Conservation (phyloP, 2,329 filamentous ascomycete genomes). For the Bipolaris victoriae region DNA sequence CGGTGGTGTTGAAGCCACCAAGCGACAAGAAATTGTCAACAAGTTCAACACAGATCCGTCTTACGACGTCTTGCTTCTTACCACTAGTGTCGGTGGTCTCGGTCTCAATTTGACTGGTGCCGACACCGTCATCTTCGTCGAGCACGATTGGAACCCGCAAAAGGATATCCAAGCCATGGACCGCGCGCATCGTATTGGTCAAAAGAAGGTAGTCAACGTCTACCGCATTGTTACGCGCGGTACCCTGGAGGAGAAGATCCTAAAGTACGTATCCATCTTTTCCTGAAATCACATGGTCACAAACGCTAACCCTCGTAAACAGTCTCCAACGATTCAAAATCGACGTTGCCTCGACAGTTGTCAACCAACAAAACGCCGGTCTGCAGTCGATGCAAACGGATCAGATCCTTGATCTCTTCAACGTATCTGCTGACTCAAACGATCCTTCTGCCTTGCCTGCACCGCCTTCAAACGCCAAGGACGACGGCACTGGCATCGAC, state of each 20-base stretch:
- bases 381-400: conserved; percentile 97
- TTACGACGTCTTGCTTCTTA: conserved; percentile 91
- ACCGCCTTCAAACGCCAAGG: conserved; percentile 65
- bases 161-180: conserved; percentile 99
- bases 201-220: conserved; percentile 99
- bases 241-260: conserved; percentile 97
- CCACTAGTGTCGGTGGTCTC: conserved; percentile 91
- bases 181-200: conserved; percentile 94
- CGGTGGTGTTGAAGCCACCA: conserved; percentile 88
- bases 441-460: conserved; percentile 64
- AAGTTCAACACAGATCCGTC: conserved; percentile 98
- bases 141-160: conserved; percentile 99
- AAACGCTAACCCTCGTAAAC: neutral
- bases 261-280: conserved; percentile 63
- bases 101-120: conserved; percentile 95
- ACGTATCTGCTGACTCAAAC: conserved; percentile 61
- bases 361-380: conserved; percentile 98
- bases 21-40: conserved; percentile 97
- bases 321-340: conserved; percentile 99
- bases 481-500: conserved; percentile 71
- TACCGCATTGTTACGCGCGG: conserved; percentile 96
- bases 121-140: conserved; percentile 98
- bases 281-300: conserved; percentile 14
- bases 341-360: conserved; percentile 95
- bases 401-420: conserved; percentile 96